A percentile compares a stretch with the other conserved stretches of the same genome.
Conservation (phyloP, 768 basidiomycete genomes). For the Krasilnikovozyma curviuscula region DNA sequence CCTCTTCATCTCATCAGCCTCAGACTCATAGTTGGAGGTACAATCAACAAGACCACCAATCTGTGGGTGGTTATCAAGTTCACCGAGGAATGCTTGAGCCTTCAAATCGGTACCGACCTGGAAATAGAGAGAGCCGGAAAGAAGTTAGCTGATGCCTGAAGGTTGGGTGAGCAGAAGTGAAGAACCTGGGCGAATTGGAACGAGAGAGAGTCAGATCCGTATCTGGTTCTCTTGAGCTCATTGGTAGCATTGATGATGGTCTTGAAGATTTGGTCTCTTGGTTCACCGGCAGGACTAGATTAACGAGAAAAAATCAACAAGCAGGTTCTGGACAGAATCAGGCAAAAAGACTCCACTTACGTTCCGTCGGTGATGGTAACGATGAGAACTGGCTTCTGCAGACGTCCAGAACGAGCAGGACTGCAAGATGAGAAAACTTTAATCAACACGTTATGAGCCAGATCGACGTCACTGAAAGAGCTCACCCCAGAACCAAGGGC, state of each 20-base stretch:
- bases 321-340: too few species aligned
- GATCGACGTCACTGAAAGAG: too few species aligned
- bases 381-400: conserved; percentile 30
- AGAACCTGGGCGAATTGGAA: conserved; percentile 15
- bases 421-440: too few species aligned
- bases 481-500: conserved; percentile 23
- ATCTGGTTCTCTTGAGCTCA: conserved; percentile 21
- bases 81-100: conserved; percentile 24
- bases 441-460: too few species aligned
- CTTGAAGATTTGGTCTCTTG: conserved; percentile 17
- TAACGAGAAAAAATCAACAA: too few species aligned
- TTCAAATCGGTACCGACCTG: conserved; percentile 27
- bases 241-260: conserved; percentile 23
- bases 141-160: not conserved
- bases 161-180: not conserved
- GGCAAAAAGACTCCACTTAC: too few species aligned
- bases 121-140: conserved; percentile 3
- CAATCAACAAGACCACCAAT: conserved; percentile 28
- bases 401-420: conserved; percentile 20
- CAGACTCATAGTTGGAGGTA: conserved; percentile 18
- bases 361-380: too few species aligned
- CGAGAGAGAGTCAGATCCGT: conserved; percentile 25
- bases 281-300: conserved; percentile 3
- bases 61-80: conserved; percentile 24
- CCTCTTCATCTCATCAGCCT: conserved; percentile 7